Base-by-base conservation (phyloP, 305 asterid genomes). In the Ruellia speciosa region DNA sequence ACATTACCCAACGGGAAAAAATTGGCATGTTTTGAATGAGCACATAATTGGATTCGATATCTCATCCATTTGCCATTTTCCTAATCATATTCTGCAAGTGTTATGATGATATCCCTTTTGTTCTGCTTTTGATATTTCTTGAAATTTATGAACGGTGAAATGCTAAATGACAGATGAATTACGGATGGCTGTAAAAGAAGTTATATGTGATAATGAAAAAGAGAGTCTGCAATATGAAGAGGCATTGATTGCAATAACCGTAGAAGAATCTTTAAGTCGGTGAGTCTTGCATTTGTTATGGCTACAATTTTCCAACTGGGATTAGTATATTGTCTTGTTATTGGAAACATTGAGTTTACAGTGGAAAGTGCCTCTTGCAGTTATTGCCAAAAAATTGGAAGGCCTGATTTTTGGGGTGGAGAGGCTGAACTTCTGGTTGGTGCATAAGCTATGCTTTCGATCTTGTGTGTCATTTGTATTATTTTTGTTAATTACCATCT, bases 341-440 rank as follows among this genome's bases (percentile, higher is more conserved):
- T 67, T 17, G 28, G 31, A 52, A 56, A 40, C 56, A 54, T 68
- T 35, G 52, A 66, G 18, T 1, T 43, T 53, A 35, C 60, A 18
- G 54, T 56, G 6, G 66, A 14, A 45, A 63, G 15, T 69, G 60
- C 49, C 65, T n/a, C 75, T 60, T 75, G 73, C 75, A 90, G 98
- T 58, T 90, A 90, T 70, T 87, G 96, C 80, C 89, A 90, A 33
- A 89, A 88, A 20, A 87, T 90, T 53, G 79, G 81, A 66, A 90
- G 88, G 71, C 73, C 94, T 24, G 95, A 87, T 77, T 90, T 90
- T 67, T 87, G 98, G 96, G 98, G 96, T 52, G 98, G 98, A 58
- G 98, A 90, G 72, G 75, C 98, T 53, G 98, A 90, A 75, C 83
- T 90, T 67, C 79, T 83, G 94, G 97, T 87, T 68, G 72, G 95